Conservation (phyloP, 2,329 filamentous ascomycete genomes). For the Sarocladium strictum region DNA sequence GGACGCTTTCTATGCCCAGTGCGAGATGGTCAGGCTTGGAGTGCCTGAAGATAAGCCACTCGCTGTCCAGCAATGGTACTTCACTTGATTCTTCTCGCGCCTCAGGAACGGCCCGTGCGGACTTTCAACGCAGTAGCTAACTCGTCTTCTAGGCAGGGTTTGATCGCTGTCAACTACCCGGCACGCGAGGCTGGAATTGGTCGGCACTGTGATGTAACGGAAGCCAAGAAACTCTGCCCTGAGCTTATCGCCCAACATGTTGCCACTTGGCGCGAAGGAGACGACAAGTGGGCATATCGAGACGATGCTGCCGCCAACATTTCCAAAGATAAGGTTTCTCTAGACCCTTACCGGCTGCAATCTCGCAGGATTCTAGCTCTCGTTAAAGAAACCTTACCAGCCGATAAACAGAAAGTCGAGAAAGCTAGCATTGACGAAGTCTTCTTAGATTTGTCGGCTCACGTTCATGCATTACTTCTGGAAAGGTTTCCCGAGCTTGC, state of each 20-base stretch:
- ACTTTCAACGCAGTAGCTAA: conserved; percentile 12
- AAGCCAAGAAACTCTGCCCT: conserved; percentile 84
- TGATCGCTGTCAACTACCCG: conserved; percentile 96
- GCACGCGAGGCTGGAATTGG: conserved; percentile 75
- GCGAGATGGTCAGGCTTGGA: conserved; percentile 82
- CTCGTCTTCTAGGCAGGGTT: conserved; percentile 57
- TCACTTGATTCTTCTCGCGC: background rate
- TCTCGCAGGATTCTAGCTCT: conserved; percentile 74
- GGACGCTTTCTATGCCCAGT: conserved; percentile 97
- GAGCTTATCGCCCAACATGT: conserved; percentile 84
- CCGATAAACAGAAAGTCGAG: conserved; percentile 67
- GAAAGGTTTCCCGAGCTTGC: conserved; percentile 69
- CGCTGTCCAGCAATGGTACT: conserved; percentile 86
- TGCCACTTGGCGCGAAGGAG: conserved; percentile 88
- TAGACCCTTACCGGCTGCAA: conserved; percentile 86
- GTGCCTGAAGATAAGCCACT: conserved; percentile 71
- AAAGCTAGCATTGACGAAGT: conserved; percentile 96
- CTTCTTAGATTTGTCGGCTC: conserved; percentile 83
- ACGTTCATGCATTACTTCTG: conserved; percentile 71
- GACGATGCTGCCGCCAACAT: conserved; percentile 75
- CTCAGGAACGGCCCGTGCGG: background rate
- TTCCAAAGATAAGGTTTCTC: conserved; percentile 82
- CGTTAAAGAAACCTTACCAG: conserved; percentile 68
- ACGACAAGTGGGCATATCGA: conserved; percentile 86
- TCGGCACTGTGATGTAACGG: conserved; percentile 69